Evolutionary conservation across 768 basidiomycete genomes (phyloP).

Genomic region (Boletus pseudo-olivaceus): DNA sequence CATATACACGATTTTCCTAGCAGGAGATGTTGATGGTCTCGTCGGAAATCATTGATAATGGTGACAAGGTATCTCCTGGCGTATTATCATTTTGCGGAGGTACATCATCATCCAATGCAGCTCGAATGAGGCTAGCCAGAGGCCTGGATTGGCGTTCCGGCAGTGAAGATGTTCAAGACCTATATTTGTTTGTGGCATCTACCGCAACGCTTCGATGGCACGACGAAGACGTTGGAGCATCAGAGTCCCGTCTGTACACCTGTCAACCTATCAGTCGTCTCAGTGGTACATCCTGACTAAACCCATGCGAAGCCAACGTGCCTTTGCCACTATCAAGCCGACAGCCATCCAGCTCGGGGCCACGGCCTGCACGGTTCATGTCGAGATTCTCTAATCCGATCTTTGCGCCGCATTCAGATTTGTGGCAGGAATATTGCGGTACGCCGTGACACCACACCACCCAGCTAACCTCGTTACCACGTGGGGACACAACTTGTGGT

Average conservation of each 20-base stretch:
- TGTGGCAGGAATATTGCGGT: conserved; percentile 10
- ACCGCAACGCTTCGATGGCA: neutral
- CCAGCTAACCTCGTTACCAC: neutral
- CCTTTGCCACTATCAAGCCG: neutral
- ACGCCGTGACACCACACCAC: conserved; percentile 1
- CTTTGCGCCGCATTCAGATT: conserved; percentile 7
- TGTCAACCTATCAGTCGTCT: neutral
- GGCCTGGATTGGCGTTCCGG: neutral
- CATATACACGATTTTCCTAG: neutral
- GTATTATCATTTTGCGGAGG: neutral
- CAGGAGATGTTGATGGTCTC: neutral
- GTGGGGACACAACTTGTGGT: neutral
- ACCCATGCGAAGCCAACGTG: neutral
- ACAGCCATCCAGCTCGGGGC: conserved; percentile 1
- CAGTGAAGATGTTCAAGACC: neutral
- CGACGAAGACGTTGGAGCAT: neutral
- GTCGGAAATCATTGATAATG: neutral
- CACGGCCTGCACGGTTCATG: neutral
- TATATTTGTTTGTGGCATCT: neutral
- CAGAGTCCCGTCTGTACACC: neutral
- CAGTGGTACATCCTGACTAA: neutral
- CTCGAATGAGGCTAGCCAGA: too few relatives aligned
- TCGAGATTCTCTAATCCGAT: conserved; percentile 5
- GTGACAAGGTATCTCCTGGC: neutral
- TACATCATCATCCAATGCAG: neutral